Evolutionary conservation across 1,284 basidiomycete species (phyloP).

Genomic region (Ustilago cynodontis): DNA sequence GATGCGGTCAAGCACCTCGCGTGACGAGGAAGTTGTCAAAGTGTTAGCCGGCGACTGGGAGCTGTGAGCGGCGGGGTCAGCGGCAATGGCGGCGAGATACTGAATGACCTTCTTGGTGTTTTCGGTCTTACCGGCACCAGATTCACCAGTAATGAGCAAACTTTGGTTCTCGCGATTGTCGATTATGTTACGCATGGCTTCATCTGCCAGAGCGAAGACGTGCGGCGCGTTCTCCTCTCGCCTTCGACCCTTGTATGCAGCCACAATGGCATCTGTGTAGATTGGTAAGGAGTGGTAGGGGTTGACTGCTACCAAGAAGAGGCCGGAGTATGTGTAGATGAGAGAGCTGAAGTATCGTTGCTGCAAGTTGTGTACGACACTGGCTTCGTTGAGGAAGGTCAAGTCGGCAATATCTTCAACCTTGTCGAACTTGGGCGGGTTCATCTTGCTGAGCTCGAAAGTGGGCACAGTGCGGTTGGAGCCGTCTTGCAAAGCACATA

Average conservation of each 20-base stretch:
- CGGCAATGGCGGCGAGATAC: constrained; percentile 96
- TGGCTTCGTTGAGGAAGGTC: constrained; percentile 97
- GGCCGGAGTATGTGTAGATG: constrained; percentile 87
- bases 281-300: constrained; percentile 93
- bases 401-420: constrained; percentile 98
- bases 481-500: constrained; percentile 75
- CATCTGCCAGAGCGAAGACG: constrained; percentile 96
- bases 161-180: constrained; percentile 97
- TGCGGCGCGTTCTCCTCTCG: constrained; percentile 96
- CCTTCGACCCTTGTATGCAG: constrained; percentile 91
- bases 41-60: constrained; percentile 47
- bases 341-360: constrained; percentile 88
- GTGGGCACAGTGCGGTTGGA: constrained; percentile 59
- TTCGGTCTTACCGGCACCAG: constrained; percentile 98
- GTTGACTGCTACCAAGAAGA: constrained; percentile 98
- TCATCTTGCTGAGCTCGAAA: constrained; percentile 72
- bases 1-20: constrained; percentile 62
- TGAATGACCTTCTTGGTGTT: constrained; percentile 99
- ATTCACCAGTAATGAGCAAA: constrained; percentile 99
- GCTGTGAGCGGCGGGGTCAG: constrained; percentile 68
- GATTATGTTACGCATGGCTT: constrained; percentile 98
- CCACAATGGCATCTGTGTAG: constrained; percentile 90
- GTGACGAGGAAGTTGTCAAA: constrained; percentile 51
- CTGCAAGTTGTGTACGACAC: constrained; percentile 95
- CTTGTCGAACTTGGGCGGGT: constrained; percentile 97